A percentile compares a stretch with the other conserved stretches of the same genome.
Conservation (phyloP, 2,329 filamentous ascomycete species). For the Colletotrichum plurivorum region DNA sequence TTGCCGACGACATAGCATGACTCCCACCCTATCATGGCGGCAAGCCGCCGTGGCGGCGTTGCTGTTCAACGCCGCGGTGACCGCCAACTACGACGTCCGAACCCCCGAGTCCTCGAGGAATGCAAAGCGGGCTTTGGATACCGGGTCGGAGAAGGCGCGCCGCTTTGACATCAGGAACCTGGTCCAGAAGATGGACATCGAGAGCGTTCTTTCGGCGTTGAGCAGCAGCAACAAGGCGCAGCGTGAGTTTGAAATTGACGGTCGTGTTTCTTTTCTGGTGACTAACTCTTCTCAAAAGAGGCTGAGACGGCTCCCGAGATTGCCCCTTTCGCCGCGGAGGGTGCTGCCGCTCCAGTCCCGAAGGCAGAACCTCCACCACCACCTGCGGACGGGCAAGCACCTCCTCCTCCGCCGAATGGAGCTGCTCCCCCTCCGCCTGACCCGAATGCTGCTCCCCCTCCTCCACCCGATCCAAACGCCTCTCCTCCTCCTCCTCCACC, state of each 20-base stretch:
- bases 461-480: not conserved
- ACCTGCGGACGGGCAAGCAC: conserved; percentile 1
- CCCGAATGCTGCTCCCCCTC: conserved; percentile 3
- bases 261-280: not conserved
- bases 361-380: not conserved
- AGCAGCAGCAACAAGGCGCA: not conserved
- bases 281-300: not conserved
- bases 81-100: conserved; percentile 24
- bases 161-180: conserved; percentile 22
- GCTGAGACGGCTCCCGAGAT: not conserved
- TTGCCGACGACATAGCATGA: not conserved
- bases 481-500: conserved; percentile 5
- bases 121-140: conserved; percentile 27
- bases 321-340: conserved; percentile 25
- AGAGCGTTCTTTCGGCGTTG: conserved; percentile 17
- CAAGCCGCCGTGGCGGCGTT: conserved; percentile 33
- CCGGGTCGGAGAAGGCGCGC: not conserved
- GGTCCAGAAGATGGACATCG: conserved; percentile 20
- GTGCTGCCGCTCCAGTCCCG: not conserved
- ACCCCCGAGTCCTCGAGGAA: conserved; percentile 17
- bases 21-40: conserved; percentile 24
- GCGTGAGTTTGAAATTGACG: not conserved
- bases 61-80: conserved; percentile 34
- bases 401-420: conserved; percentile 3
- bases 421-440: conserved; percentile 4